phyloP scores from a whole-genome alignment of 2,329 filamentous ascomycete genomes.

The Zalaria obscura region DNA sequence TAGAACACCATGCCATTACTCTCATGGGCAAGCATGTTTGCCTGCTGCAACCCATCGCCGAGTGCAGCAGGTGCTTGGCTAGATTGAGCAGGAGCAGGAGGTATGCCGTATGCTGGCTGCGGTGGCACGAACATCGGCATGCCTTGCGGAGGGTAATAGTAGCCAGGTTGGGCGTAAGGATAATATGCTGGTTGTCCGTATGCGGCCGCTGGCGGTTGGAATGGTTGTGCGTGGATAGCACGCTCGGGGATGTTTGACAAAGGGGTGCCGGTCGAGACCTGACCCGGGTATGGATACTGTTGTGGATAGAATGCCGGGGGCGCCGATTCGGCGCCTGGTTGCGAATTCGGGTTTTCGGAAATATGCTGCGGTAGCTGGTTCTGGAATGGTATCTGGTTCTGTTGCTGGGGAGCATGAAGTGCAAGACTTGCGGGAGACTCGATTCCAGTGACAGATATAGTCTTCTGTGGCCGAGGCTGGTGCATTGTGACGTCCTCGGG shows the following conservation, averaged over 20 bases:
- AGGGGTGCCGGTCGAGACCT: slow-evolving; percentile 66
- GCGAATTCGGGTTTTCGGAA: slow-evolving; percentile 22
- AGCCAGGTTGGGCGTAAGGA: slow-evolving; percentile 43
- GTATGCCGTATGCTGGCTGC: slow-evolving; percentile 15
- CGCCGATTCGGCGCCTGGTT: slow-evolving; percentile 35
- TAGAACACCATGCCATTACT: slow-evolving; percentile 95
- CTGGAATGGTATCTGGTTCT: slow-evolving; percentile 77
- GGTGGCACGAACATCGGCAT: slow-evolving; percentile 17
- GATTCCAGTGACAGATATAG: slow-evolving; percentile 83
- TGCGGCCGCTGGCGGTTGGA: slow-evolving; percentile 53
- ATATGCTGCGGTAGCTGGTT: slow-evolving; percentile 80
- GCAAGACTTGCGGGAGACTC: slow-evolving; percentile 60
- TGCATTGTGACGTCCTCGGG: slow-evolving; percentile 61
- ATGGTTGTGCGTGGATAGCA: slow-evolving; percentile 78
- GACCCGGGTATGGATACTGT: slow-evolving; percentile 46
- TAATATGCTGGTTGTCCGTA: slow-evolving; percentile 45
- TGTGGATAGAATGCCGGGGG: slow-evolving; percentile 29
- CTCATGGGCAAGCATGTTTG: slow-evolving; percentile 62
- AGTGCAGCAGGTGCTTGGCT: slow-evolving; percentile 11
- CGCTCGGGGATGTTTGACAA: slow-evolving; percentile 86
- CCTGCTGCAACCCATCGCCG: slow-evolving; percentile 20
- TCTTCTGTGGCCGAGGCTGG: slow-evolving; percentile 87
- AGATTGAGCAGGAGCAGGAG: slow-evolving; percentile 19
- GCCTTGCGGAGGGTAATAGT: slow-evolving; percentile 51
- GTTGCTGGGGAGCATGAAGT: slow-evolving; percentile 45